phyloP scores from a whole-genome alignment of 2,329 filamentous ascomycete genomes.

The Chrysoporthe cubensis region DNA sequence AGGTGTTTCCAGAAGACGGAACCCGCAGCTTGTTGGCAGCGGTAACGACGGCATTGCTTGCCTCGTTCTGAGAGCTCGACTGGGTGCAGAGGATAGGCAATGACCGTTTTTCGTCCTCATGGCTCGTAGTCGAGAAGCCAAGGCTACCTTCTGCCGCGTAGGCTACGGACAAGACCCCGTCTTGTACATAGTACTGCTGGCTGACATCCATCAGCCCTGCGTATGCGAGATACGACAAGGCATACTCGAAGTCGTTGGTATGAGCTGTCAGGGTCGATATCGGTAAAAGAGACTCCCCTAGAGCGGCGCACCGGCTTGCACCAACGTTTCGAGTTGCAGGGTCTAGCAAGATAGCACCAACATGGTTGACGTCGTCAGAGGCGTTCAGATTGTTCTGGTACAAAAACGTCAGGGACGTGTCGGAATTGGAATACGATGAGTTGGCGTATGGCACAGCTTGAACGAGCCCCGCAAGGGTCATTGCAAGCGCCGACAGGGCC shows the following conservation, averaged over 20 bases:
- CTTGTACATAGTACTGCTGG: conserved; percentile 47
- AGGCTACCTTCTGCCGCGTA: conserved; percentile 33
- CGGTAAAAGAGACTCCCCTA: conserved; percentile 53
- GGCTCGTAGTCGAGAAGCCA: conserved; percentile 31
- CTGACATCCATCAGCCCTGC: conserved; percentile 13
- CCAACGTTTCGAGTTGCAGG: conserved; percentile 43
- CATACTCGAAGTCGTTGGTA: conserved; percentile 47
- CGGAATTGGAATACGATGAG: conserved; percentile 36
- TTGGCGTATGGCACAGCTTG: not conserved
- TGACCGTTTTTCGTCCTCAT: conserved; percentile 31
- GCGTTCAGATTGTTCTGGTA: conserved; percentile 60
- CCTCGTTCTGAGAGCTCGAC: conserved; percentile 38
- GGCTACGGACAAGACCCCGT: conserved; percentile 44
- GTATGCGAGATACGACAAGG: conserved; percentile 45
- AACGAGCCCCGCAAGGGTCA: conserved; percentile 6
- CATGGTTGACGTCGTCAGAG: conserved; percentile 56
- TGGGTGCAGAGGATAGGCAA: conserved; percentile 57
- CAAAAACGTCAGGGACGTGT: conserved; percentile 52
- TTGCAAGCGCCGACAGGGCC: conserved; percentile 10
- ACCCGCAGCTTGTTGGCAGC: conserved; percentile 16
- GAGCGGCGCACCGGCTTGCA: conserved; percentile 46
- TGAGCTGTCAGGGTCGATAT: conserved; percentile 46
- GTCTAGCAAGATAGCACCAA: conserved; percentile 55
- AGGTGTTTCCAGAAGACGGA: conserved; percentile 45
- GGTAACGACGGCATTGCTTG: conserved; percentile 39